A percentile compares a stretch with the other conserved stretches of the same genome.
Evolutionary conservation across 2,329 filamentous ascomycete genomes (phyloP).

Genomic region (Colletotrichum abscissum): DNA sequence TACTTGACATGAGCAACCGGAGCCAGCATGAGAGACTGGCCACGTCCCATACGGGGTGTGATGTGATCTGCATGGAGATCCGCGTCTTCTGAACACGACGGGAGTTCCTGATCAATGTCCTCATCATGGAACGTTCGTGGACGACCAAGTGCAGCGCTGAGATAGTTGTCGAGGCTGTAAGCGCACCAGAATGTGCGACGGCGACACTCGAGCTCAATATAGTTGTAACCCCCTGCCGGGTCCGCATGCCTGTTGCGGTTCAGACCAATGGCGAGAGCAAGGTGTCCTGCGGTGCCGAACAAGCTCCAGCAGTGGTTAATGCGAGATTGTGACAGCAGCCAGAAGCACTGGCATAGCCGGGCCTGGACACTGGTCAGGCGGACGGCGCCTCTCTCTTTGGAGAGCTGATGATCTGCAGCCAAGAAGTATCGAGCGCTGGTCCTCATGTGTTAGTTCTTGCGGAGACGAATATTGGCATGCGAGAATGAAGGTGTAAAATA

Average conservation of each 20-base stretch:
- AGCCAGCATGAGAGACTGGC: slow-evolving; percentile 46
- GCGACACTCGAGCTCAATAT: slow-evolving; percentile 52
- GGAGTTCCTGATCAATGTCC: slow-evolving; percentile 72
- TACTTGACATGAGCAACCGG: slow-evolving; percentile 50
- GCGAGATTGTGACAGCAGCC: slow-evolving; percentile 55
- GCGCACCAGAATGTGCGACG: slow-evolving; percentile 70
- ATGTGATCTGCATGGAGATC: slow-evolving; percentile 31
- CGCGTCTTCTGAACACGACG: slow-evolving; percentile 62
- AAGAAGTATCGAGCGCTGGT: slow-evolving; percentile 45
- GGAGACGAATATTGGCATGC: not conserved
- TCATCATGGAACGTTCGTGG: slow-evolving; percentile 72
- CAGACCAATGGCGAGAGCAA: slow-evolving; percentile 53
- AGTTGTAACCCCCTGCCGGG: slow-evolving; percentile 39
- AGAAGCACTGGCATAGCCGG: slow-evolving; percentile 54
- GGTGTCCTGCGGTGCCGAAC: slow-evolving; percentile 54
- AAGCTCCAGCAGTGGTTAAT: slow-evolving; percentile 60
- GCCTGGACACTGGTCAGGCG: slow-evolving; percentile 54
- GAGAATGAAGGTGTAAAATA: not conserved
- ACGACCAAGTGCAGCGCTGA: slow-evolving; percentile 71
- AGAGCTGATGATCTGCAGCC: slow-evolving; percentile 50
- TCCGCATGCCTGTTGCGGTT: slow-evolving; percentile 45
- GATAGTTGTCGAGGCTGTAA: slow-evolving; percentile 73
- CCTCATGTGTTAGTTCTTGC: not conserved
- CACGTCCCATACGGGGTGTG: slow-evolving; percentile 29
- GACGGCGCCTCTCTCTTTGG: slow-evolving; percentile 51